Evolutionary conservation across 345 rosid species (phyloP).

Genomic region (Hypericum androsaemum): DNA sequence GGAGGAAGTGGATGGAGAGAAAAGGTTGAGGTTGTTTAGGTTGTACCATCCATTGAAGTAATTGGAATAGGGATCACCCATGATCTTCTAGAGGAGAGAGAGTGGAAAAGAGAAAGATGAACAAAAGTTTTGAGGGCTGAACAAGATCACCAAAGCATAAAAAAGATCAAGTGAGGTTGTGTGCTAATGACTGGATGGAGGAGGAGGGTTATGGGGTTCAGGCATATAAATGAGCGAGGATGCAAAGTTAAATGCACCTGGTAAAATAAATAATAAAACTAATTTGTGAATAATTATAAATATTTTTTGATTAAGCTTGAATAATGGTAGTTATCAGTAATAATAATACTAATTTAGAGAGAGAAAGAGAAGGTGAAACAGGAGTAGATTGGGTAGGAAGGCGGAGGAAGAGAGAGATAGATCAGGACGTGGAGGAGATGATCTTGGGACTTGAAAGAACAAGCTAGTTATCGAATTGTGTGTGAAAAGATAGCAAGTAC

Average conservation of each 20-base stretch:
- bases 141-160: conserved; percentile 21
- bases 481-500: conserved; percentile 20
- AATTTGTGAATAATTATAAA: no score
- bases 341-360: conserved; percentile 23
- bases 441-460: conserved; percentile 51
- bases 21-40: background rate
- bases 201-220: conserved; percentile 1
- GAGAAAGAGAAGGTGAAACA: conserved; percentile 6
- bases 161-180: background rate
- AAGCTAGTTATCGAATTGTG: conserved; percentile 23
- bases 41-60: conserved; percentile 43
- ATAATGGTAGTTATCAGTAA: conserved; percentile 40
- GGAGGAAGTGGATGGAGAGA: background rate
- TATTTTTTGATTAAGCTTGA: conserved; percentile 20
- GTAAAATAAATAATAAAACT: conserved; percentile 14
- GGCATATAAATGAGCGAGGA: conserved; percentile 8
- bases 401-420: conserved; percentile 8
- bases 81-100: conserved; percentile 11
- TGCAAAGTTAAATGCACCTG: conserved; percentile 23
- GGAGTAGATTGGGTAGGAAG: conserved; percentile 12
- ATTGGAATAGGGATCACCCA: conserved; percentile 58
- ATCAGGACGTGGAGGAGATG: conserved; percentile 6
- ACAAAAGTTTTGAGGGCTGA: conserved; percentile 14
- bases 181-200: background rate
- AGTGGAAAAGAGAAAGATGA: conserved; percentile 14